Evolutionary conservation across 306 rosid genomes (phyloP).

Genomic region (Dicorynia guianensis): DNA sequence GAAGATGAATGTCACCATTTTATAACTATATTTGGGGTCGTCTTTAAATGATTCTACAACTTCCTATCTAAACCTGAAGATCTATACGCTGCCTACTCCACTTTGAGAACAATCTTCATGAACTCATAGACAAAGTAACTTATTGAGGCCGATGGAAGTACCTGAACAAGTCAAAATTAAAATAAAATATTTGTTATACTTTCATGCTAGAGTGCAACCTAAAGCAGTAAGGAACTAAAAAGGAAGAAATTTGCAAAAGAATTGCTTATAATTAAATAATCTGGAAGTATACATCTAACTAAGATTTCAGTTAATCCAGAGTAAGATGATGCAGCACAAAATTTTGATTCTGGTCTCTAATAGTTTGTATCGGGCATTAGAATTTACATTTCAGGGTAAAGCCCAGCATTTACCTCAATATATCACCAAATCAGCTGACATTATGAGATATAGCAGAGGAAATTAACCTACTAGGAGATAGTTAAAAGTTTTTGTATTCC

Average conservation of each 20-base stretch:
- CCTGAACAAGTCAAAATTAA: slow-evolving; percentile 57
- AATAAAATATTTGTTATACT: slow-evolving; percentile 9
- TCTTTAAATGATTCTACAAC: slow-evolving; percentile 24
- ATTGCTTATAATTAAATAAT: neutral
- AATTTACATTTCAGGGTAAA: slow-evolving; percentile 12
- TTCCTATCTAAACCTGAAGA: slow-evolving; percentile 39
- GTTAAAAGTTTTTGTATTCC: slow-evolving; percentile 11
- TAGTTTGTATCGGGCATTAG: neutral
- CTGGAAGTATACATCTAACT: slow-evolving; percentile 21
- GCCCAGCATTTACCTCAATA: neutral
- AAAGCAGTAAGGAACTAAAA: slow-evolving; percentile 21
- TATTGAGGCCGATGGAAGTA: slow-evolving; percentile 94
- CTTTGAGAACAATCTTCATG: slow-evolving; percentile 94
- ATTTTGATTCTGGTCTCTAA: slow-evolving; percentile 13
- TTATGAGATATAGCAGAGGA: neutral
- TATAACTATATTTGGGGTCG: slow-evolving; percentile 6
- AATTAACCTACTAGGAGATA: slow-evolving; percentile 10
- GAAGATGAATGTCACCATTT: slow-evolving; percentile 41
- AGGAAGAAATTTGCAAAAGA: neutral
- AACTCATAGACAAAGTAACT: slow-evolving; percentile 95
- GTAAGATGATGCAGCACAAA: slow-evolving; percentile 14
- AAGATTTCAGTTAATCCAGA: neutral
- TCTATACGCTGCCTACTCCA: slow-evolving; percentile 64
- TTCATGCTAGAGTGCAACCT: slow-evolving; percentile 23
- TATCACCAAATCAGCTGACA: neutral